phyloP scores from a whole-genome alignment of 75 land plant genomes.

The Picea glauca region DNA sequence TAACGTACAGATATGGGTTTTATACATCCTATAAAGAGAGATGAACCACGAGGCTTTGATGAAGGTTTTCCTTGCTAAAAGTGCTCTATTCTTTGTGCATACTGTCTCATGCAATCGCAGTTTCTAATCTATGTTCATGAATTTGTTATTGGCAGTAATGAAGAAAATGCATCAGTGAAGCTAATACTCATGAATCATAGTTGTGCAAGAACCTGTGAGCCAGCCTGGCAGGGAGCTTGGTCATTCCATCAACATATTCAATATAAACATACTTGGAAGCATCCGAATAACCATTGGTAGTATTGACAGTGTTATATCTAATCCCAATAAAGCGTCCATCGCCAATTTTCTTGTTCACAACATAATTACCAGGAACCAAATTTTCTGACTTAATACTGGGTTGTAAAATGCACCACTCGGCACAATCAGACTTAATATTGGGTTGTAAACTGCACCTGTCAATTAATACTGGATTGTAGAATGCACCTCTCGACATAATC shows the following conservation, averaged over 20 bases:
- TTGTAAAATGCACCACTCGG: constrained; percentile 24
- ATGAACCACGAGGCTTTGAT: too few relatives aligned
- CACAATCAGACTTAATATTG: constrained; percentile 59
- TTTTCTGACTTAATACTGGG: constrained; percentile 7
- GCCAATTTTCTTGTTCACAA: constrained; percentile 94
- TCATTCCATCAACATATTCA: constrained; percentile 93
- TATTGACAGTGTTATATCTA: constrained; percentile 44
- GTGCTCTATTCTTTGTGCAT: too few relatives aligned
- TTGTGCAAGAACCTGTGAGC: constrained; percentile 82
- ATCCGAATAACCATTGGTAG: not conserved
- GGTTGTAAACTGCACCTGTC: too few relatives aligned
- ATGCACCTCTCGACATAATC: constrained; percentile 1
- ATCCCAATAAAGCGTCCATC: constrained; percentile 77
- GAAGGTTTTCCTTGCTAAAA: too few relatives aligned
- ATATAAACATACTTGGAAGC: constrained; percentile 74
- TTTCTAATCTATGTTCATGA: too few relatives aligned
- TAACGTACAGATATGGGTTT: too few relatives aligned
- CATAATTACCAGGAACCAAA: constrained; percentile 77
- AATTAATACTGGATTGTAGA: too few relatives aligned
- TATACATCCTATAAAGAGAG: too few relatives aligned
- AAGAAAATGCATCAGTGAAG: not conserved
- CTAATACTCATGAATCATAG: constrained; percentile 60
- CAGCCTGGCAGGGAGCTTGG: constrained; percentile 81
- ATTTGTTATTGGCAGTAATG: too few relatives aligned
- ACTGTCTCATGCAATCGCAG: too few relatives aligned